Conservation (phyloP, 768 basidiomycete genomes). For the Mycena venus region DNA sequence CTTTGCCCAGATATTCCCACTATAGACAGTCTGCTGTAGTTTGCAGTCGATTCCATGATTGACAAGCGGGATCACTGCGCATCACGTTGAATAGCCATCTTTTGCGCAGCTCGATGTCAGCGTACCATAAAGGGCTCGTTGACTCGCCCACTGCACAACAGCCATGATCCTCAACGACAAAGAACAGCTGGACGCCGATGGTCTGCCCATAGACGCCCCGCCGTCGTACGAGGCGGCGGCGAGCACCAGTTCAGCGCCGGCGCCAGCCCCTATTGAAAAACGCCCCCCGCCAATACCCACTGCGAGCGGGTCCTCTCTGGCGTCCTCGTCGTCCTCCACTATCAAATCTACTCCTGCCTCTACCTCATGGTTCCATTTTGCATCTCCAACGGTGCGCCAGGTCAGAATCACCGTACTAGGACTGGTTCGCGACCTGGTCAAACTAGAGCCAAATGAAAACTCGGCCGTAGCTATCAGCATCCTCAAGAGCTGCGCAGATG, state of each 20-base stretch:
- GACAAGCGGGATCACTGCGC: neutral
- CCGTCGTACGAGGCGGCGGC: conserved; percentile 26
- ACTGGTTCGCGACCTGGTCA: conserved; percentile 57
- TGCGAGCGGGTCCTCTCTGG: conserved; percentile 8
- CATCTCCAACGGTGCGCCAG: conserved; percentile 42
- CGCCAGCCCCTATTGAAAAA: conserved; percentile 2
- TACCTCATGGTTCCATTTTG: conserved; percentile 28
- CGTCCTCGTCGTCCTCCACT: conserved; percentile 13
- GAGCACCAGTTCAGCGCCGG: neutral
- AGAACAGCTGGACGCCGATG: neutral
- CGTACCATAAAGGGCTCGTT: neutral
- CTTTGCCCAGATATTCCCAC: no score
- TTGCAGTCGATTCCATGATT: no score
- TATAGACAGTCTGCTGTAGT: no score
- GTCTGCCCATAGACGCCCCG: conserved; percentile 15
- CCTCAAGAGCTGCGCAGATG: conserved; percentile 60
- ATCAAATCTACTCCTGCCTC: conserved; percentile 3
- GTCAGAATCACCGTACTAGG: conserved; percentile 53
- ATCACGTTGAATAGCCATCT: neutral
- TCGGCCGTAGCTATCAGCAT: conserved; percentile 39
- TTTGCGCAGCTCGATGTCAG: neutral
- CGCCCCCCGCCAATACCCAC: neutral
- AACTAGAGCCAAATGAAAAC: conserved; percentile 27
- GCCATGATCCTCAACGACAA: conserved; percentile 25
- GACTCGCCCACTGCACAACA: neutral